Evolutionary conservation across 2,329 filamentous ascomycete genomes (phyloP), one percentile per base, ranked within the genome.

Genomic region (Cadophora gregata): DNA sequence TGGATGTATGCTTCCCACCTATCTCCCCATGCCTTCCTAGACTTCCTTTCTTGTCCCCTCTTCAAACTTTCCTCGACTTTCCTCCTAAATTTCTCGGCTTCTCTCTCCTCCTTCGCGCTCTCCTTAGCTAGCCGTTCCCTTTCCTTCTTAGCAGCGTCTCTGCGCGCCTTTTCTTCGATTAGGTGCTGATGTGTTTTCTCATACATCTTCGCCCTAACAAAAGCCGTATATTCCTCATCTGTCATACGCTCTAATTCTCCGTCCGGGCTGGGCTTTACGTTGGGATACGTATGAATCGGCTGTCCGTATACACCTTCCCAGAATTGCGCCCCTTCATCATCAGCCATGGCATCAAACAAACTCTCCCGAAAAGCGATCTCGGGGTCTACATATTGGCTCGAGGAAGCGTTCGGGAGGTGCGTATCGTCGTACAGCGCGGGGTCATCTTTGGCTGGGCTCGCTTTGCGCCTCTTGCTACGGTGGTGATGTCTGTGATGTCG

Each of bases 261-360:
- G 76, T 82, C 75, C 70, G 79, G 73, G 1, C 75, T 75, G 51
- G 80, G 79, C 67, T 80, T 82, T 9, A 79, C 76, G 59, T 82
- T 79, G 0, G 84, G 82, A 29, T 96, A 97, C 7, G 88, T 86
- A 79, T 97, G 93, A 59, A 98, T 91, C 0, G 96, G 95, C 77
- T 98, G 95, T 0, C 93, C 94, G 79, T 98, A 99, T n/a, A 99
- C 92, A 19, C 88, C 88, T 78, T 97, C 91, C 96, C 96, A 99
- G 81, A 96, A 99, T 8, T 89, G 87, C 1, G 96, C 96, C 56
- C 95, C 96, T 80, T 99, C 96, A 76, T 98, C 95, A 79, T 99
- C 96, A 45, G 93, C 95, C 79, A 99, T 90, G 36, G 96, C 96
- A 78, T 99, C 96, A 80, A 98, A 98, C 5, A 99, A 88, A 0